Base-by-base conservation (phyloP, 306 rosid genomes). In the Clitoria ternatea region DNA sequence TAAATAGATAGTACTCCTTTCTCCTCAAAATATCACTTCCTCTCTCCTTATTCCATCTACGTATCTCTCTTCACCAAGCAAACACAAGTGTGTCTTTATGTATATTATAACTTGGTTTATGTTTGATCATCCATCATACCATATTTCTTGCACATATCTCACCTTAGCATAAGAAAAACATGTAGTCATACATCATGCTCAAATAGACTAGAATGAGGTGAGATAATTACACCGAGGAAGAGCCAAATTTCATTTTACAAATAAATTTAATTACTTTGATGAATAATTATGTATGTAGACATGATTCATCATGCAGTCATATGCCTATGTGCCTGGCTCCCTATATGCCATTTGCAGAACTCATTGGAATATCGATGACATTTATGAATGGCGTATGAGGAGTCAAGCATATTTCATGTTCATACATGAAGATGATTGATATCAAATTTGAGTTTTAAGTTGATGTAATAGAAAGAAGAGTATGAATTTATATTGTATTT, bases 281-380 rank as follows among this genome's bases (percentile, higher is more conserved):
- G 5, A 2, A 12, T 26, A 11, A 13, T 27, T 33, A 0, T 18
- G 39, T 29, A 24, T 17, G n/a, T 47, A n/a, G n/a, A n/a, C n/a
- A 7, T 27, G 3, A 22, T 2, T 47, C n/a, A n/a, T n/a, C 62
- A 82, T 82, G 83, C 61, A 62, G 55, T 40, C 43, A 55, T 40
- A 78, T 69, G 69, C 4, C 6, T 66, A 82, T 83, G 79, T 83
- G 87, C 87, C 84, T 83, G 87, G 87, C 87, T 74, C 78, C 80
- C 81, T 81, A 84, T 77, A 76, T 79, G 85, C 86, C 86, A 82
- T 83, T 57, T 79, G 73, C 14, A 60, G 67, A 83, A 84, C 82
- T 48, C 72, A 76, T 54, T 24, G 84, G 42, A 68, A 30, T 3
- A 23, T 80, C 80, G 39, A 72, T 76, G 68, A 50, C 60, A 84